Base-by-base conservation (phyloP, 2,329 filamentous ascomycete species). In the Rachicladosporium sp. region DNA sequence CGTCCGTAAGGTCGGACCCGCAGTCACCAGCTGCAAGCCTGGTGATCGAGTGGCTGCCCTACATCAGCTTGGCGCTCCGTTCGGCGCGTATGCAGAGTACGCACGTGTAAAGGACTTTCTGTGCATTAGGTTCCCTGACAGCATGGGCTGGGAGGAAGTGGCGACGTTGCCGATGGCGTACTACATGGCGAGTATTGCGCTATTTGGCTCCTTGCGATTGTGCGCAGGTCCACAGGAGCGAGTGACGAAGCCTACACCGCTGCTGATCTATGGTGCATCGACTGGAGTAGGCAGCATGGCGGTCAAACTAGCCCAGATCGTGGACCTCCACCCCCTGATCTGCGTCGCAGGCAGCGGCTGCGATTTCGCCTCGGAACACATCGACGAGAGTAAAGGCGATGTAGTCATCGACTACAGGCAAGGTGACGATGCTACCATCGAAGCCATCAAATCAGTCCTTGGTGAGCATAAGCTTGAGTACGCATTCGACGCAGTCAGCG, bases 261-360 rank as follows among this genome's bases (percentile, higher is more conserved):
- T 56, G 10, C 55, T 74, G 5, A 55, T 74, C 33, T 71, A 71
- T 46, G 69, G 68, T 15, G 71, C 66, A 0, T 63, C 70, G 1
- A 68, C 68, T 1, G 67, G 74, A 0, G 74, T 80, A 1, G 76
- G 76, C 6, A 58, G 69, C 4, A 79, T 71, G 49, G 69, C 68
- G 0, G 57, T 79, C 33, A 73, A 80, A 52, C 61, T 80, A 10
- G 73, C 73, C 7, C 50, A 47, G 4, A 59, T 41, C 2, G 56
- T 49, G 42, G 71, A 74, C 51, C 73, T 80, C 43, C 73, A 78
- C 53, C 77, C 76, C 0, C 57, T 80, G 33, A 74, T 81, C 45
- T 69, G 66, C 43, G 63, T 80, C 5, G 74, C 76, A 0, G 76
- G 76, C 5, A 60, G 63, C 2, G 70, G 70, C 4, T 55, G 55